Percentiles rank a stretch among this genome's conserved stretches.
These are phyloP conservation scores for Camellia granthamiana DNA, from an alignment of 148 eudicot species.

Conservation along the genomic window DNA sequence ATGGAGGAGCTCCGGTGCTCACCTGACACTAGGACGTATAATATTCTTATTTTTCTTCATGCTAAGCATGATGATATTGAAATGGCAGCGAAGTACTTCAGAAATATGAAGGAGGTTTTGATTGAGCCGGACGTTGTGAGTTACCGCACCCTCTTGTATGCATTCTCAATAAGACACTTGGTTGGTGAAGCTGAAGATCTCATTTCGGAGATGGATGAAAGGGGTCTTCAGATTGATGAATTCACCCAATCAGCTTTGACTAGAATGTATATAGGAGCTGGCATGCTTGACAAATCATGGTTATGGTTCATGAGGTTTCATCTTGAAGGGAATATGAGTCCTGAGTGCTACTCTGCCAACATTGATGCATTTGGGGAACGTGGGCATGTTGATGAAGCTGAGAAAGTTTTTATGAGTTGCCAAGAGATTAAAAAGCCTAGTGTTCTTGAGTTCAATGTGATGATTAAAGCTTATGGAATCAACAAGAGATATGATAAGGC, in stretches of 20 bases:
- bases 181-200: constrained; percentile 75
- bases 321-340: constrained; percentile 57
- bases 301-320: constrained; percentile 83
- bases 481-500: constrained; percentile 63
- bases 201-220: constrained; percentile 67
- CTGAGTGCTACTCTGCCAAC: constrained; percentile 84
- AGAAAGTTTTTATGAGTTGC: constrained; percentile 65
- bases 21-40: constrained; percentile 86
- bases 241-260: constrained; percentile 81
- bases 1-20: constrained; percentile 64
- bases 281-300: constrained; percentile 72
- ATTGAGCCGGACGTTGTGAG: constrained; percentile 77
- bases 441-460: constrained; percentile 78
- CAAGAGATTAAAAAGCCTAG: constrained; percentile 43
- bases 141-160: constrained; percentile 83
- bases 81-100: constrained; percentile 57
- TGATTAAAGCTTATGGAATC: constrained; percentile 90
- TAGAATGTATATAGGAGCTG: constrained; percentile 87
- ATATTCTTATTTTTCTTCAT: constrained; percentile 79
- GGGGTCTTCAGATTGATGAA: constrained; percentile 70
- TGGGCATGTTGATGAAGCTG: constrained; percentile 68
- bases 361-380: constrained; percentile 90
- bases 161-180: constrained; percentile 79
- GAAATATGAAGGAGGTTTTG: constrained; percentile 61
- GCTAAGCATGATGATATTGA: constrained; percentile 66